A percentile compares a stretch with the other conserved stretches of the same genome.
These are phyloP conservation scores for Sporobolomyces roseus DNA, from an alignment of 768 basidiomycete species.

Conservation along the genomic window DNA sequence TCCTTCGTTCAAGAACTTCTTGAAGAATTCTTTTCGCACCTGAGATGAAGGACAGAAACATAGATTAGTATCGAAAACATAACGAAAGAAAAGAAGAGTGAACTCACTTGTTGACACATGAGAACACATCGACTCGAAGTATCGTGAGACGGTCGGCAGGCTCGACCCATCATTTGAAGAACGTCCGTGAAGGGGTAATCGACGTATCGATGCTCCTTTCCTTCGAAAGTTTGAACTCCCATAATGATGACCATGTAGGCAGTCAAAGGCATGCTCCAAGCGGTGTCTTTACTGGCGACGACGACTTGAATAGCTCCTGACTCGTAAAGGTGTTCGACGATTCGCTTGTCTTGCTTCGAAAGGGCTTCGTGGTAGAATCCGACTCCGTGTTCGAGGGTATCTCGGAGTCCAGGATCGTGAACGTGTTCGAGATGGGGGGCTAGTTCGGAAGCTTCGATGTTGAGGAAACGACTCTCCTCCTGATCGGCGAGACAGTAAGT, in stretches of 20 bases:
- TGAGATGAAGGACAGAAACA: slow-evolving; percentile 50
- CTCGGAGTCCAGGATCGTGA: slow-evolving; percentile 67
- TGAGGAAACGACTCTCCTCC: slow-evolving; percentile 77
- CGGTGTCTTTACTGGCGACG: slow-evolving; percentile 93
- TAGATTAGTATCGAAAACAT: not conserved
- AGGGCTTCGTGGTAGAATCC: slow-evolving; percentile 95
- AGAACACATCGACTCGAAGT: slow-evolving; percentile 86
- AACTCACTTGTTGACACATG: slow-evolving; percentile 69
- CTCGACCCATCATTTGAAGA: slow-evolving; percentile 98
- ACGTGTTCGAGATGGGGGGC: slow-evolving; percentile 84
- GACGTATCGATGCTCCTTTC: slow-evolving; percentile 94
- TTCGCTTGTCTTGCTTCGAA: slow-evolving; percentile 83
- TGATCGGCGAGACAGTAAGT: slow-evolving; percentile 84
- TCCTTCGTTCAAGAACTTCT: slow-evolving; percentile 96
- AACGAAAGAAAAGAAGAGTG: too few species aligned
- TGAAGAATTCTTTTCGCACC: slow-evolving; percentile 97
- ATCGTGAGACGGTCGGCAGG: slow-evolving; percentile 84
- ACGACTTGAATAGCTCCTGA: slow-evolving; percentile 92
- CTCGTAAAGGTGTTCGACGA: slow-evolving; percentile 86
- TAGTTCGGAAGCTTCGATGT: slow-evolving; percentile 75
- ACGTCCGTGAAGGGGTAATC: slow-evolving; percentile 99
- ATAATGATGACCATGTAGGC: slow-evolving; percentile 98
- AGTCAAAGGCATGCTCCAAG: slow-evolving; percentile 90
- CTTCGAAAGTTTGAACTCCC: slow-evolving; percentile 97
- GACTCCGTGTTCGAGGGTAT: slow-evolving; percentile 81